Conservation (phyloP, 768 basidiomycete genomes). For the Psilocybe azurescens region DNA sequence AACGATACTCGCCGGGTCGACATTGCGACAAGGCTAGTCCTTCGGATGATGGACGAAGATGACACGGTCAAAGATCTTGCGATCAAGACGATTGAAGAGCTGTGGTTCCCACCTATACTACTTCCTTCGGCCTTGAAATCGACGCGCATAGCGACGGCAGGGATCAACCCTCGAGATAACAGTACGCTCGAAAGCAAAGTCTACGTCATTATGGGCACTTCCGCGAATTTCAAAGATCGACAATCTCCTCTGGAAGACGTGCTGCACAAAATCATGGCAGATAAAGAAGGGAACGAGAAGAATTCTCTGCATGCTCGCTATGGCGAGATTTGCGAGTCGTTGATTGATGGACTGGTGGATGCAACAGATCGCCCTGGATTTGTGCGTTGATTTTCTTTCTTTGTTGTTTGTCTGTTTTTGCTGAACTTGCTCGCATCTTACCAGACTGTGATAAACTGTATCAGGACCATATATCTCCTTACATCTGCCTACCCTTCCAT, state of each 20-base stretch:
- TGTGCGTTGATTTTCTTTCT: slow-evolving; percentile 43
- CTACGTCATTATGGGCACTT: slow-evolving; percentile 84
- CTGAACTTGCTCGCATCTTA: slow-evolving; percentile 3
- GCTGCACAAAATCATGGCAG: slow-evolving; percentile 80
- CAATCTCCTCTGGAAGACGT: slow-evolving; percentile 86
- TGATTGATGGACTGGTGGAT: slow-evolving; percentile 91
- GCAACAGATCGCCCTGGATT: slow-evolving; percentile 80
- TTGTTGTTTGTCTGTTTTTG: background rate
- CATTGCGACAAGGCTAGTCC: slow-evolving; percentile 80
- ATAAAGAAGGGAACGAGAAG: slow-evolving; percentile 66
- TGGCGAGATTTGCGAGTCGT: slow-evolving; percentile 77
- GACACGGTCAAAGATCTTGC: slow-evolving; percentile 95
- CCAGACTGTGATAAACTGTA: slow-evolving; percentile 83
- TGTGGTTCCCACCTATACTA: slow-evolving; percentile 72
- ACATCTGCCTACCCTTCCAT: slow-evolving; percentile 83
- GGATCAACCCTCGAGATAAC: slow-evolving; percentile 51
- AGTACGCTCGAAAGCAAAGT: slow-evolving; percentile 66
- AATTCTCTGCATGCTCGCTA: slow-evolving; percentile 68
- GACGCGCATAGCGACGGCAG: slow-evolving; percentile 30
- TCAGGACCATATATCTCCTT: slow-evolving; percentile 85
- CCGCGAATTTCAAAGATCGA: slow-evolving; percentile 81
- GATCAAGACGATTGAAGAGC: slow-evolving; percentile 85
- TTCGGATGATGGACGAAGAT: slow-evolving; percentile 91
- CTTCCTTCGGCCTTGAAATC: slow-evolving; percentile 43
- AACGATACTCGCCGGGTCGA: slow-evolving; percentile 70